Conservation (phyloP, 441 rosid species). For the Eutrema salsugineum region DNA sequence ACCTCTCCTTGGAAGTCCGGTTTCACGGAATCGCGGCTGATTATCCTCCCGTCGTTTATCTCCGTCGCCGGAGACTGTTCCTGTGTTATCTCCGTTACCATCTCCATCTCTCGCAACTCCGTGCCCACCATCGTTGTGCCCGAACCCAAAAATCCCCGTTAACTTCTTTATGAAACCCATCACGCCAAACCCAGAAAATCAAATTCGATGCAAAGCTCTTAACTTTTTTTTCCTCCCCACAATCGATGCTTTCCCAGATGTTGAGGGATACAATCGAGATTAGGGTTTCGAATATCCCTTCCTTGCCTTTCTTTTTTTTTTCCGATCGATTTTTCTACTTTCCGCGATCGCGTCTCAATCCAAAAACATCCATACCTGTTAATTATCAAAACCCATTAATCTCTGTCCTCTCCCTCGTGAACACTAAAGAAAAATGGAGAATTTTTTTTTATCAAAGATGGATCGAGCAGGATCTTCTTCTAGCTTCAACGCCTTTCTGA, state of each 20-base stretch:
- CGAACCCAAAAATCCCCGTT: slow-evolving; percentile 74
- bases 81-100: slow-evolving; percentile 27
- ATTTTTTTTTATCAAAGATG: background rate
- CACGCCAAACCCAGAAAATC: background rate
- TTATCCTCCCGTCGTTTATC: slow-evolving; percentile 20
- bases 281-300: slow-evolving; percentile 35
- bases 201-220: background rate
- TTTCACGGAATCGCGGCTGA: slow-evolving; percentile 39
- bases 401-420: background rate
- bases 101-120: slow-evolving; percentile 35
- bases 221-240: background rate
- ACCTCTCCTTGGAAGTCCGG: slow-evolving; percentile 68
- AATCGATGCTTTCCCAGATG: slow-evolving; percentile 4
- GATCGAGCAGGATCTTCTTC: slow-evolving; percentile 5
- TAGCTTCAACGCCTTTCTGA: background rate
- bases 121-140: slow-evolving; percentile 54
- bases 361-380: background rate
- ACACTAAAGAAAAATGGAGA: background rate
- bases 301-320: background rate
- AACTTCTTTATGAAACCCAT: slow-evolving; percentile 81
- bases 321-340: background rate
- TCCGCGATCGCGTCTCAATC: slow-evolving; percentile 14
- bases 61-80: slow-evolving; percentile 13
- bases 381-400: background rate
- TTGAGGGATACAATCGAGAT: slow-evolving; percentile 2